Evolutionary conservation across 2,329 filamentous ascomycete species (phyloP), one percentile per base, ranked within the genome.

Genomic region (Tolypocladium inflatum): DNA sequence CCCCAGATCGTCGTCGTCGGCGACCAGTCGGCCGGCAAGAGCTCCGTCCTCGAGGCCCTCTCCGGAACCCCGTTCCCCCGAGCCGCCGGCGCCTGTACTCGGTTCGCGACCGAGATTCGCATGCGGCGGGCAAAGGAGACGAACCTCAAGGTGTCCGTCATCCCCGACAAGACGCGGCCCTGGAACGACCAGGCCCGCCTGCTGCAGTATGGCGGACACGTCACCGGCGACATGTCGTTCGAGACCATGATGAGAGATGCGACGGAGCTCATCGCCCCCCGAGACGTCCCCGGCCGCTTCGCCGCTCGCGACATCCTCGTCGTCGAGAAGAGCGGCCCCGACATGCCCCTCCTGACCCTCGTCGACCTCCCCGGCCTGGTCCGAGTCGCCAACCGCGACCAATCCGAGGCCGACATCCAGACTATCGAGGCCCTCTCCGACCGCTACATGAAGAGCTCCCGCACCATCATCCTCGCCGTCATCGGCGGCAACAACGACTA

Each of bases 1-100:
- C 82, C 82, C 1, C 82, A 87, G 64, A 81, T 87, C 41, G 82
- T 86, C 53, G 83, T 86, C 30, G 84, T 84, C 39, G 83, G 84
- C 37, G 82, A 86, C 66, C 83, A 86, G 68, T 85, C 82, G 2
- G 80, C 82, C 7, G 84, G 84, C 23, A 87, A 87, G 68, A 84
- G 80, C 63, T 86, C 83, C 5, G 81, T 85, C 1, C 76, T 87
- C 2, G 83, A 86, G 64, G 82, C 83, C n/a, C 74, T 87, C 42
- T 85, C 82, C 0, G 81, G 82, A 30, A 82, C 84, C 11, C 78
- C 79, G 0, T 87, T 87, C 52, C 84, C 83, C 0, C 74, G 80
- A 57, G 81, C 82, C 60, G 81, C 81, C 55, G 81, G 78, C 53
- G 76, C 84, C 2, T 87, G 84, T 63, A 87, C 84, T 0, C 74